Evolutionary conservation across 139 green algal species (phyloP).

Genomic region (Gonium pectorale): DNA sequence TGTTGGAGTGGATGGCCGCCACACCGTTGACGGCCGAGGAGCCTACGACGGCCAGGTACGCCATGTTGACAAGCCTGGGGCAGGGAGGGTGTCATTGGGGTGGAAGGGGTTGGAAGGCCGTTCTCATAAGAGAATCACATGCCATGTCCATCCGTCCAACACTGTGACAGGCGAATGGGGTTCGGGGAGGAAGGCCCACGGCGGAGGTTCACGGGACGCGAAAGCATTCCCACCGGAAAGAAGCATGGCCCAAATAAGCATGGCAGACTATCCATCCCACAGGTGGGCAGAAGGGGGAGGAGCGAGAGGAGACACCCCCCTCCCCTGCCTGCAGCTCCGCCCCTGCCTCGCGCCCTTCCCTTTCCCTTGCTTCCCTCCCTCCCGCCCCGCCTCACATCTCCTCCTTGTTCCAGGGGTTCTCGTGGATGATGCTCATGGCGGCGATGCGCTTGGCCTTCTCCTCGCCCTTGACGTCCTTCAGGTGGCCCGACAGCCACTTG

Average conservation of each 20-base stretch:
- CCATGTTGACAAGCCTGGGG: conserved; percentile 95
- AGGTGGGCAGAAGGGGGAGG: neutral
- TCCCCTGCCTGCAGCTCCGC: too few relatives aligned
- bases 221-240: too few relatives aligned
- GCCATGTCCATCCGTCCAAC: neutral
- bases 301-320: too few relatives aligned
- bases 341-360: neutral
- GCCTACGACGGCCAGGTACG: conserved; percentile 92
- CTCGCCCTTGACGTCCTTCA: conserved; percentile 40
- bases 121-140: too few relatives aligned
- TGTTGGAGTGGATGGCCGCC: conserved; percentile 94
- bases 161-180: too few relatives aligned
- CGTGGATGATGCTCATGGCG: conserved; percentile 85
- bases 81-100: neutral
- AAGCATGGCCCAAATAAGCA: too few relatives aligned
- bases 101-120: too few relatives aligned
- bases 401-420: conserved; percentile 90
- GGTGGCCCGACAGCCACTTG: conserved; percentile 66
- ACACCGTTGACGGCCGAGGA: conserved; percentile 95
- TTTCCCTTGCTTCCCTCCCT: neutral
- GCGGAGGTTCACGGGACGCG: too few relatives aligned
- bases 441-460: conserved; percentile 67
- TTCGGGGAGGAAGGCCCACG: too few relatives aligned
- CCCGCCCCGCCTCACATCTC: conserved; percentile 76
- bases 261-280: too few relatives aligned